These are phyloP conservation scores for Plectosphaerella plurivora DNA, from an alignment of 2,329 filamentous ascomycete species.

Conservation along the genomic window DNA sequence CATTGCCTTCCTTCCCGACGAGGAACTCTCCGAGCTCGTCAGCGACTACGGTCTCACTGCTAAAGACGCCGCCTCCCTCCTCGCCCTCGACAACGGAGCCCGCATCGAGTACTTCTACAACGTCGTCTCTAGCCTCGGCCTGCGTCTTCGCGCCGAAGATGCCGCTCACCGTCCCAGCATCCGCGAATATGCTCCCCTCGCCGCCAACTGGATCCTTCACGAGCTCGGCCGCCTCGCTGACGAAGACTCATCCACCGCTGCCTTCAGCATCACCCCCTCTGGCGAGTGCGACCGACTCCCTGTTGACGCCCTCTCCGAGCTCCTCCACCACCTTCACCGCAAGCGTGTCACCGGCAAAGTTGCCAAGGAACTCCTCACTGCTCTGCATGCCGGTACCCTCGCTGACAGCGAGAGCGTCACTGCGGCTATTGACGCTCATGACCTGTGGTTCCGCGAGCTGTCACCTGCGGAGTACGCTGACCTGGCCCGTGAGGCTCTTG, in stretches of 20 bases:
- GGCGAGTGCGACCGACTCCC: conserved; percentile 45
- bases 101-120: conserved; percentile 78
- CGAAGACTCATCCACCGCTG: background rate
- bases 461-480: conserved; percentile 39
- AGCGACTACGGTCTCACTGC: conserved; percentile 62
- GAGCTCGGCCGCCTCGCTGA: conserved; percentile 66
- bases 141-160: conserved; percentile 12
- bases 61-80: conserved; percentile 80
- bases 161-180: conserved; percentile 14
- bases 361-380: conserved; percentile 54
- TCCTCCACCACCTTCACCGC: conserved; percentile 42
- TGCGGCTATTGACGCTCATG: conserved; percentile 38
- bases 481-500: conserved; percentile 39
- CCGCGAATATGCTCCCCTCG: conserved; percentile 38
- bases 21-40: conserved; percentile 59
- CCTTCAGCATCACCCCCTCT: conserved; percentile 34
- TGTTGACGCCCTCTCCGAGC: conserved; percentile 41
- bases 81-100: conserved; percentile 72
- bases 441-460: conserved; percentile 53
- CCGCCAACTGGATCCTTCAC: conserved; percentile 67
- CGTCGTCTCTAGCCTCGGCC: conserved; percentile 48
- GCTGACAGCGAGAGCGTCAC: conserved; percentile 31
- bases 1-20: conserved; percentile 69
- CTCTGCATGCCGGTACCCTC: conserved; percentile 43
- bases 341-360: conserved; percentile 51